Conservation (phyloP, 1,284 basidiomycete genomes). For the Laetiporus sulphureus region DNA sequence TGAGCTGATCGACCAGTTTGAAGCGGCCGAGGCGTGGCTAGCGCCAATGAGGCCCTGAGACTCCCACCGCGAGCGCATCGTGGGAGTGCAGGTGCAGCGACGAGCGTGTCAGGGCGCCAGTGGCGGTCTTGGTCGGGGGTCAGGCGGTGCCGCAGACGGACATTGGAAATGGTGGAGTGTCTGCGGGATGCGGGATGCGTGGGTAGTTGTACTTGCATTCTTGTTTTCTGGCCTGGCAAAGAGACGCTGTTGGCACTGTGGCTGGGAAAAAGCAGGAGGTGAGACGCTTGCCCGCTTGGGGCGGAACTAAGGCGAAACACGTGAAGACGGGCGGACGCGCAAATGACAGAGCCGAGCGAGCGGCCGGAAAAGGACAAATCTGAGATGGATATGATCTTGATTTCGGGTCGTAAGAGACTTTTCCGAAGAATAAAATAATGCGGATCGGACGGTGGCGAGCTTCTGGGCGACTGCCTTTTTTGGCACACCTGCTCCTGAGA, state of each 20-base stretch:
- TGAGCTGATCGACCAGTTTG: conserved; percentile 90
- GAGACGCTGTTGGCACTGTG: conserved; percentile 13
- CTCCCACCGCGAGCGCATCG: conserved; percentile 10
- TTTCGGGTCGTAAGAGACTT: conserved; percentile 11
- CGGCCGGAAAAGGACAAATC: conserved; percentile 12
- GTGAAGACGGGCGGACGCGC: conserved; percentile 8
- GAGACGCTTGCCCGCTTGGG: conserved; percentile 1
- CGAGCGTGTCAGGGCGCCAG: conserved; percentile 6
- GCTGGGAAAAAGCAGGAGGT: conserved; percentile 5
- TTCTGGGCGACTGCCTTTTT: conserved; percentile 7
- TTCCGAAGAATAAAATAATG: conserved; percentile 9
- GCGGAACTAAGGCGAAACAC: conserved; percentile 7
- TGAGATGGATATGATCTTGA: conserved; percentile 22
- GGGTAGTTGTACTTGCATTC: conserved; percentile 12
- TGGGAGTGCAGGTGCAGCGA: background rate
- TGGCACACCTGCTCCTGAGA: conserved; percentile 15
- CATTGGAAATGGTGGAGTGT: too few relatives aligned
- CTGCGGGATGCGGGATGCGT: background rate
- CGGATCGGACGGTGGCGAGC: conserved; percentile 16
- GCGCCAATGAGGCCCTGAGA: conserved; percentile 83
- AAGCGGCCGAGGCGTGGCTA: conserved; percentile 90
- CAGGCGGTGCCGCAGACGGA: too few relatives aligned
- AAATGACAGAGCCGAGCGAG: conserved; percentile 10
- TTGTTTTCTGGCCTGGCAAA: too few relatives aligned
- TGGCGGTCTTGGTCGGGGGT: conserved; percentile 4